phyloP scores from a whole-genome alignment of 148 eudicot species.

The Diospyros lotus region DNA sequence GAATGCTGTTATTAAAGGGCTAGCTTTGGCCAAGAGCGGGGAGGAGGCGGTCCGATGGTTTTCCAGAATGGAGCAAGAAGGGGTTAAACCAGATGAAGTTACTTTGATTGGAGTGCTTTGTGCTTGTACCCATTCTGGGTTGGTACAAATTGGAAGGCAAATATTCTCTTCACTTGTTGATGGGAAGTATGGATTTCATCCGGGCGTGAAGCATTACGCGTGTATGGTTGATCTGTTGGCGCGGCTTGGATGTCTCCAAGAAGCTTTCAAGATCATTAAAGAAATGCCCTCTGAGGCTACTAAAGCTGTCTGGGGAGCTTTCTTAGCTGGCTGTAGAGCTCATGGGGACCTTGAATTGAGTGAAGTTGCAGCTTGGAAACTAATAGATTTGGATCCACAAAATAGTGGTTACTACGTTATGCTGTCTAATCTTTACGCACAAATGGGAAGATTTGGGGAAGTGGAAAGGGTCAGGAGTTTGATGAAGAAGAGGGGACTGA shows the following conservation, averaged over 20 bases:
- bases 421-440: conserved; percentile 39
- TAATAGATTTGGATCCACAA: conserved; percentile 34
- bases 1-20: conserved; percentile 38
- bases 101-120: conserved; percentile 37
- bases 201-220: conserved; percentile 37
- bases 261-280: conserved; percentile 29
- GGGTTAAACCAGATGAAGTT: conserved; percentile 33
- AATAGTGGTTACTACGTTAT: conserved; percentile 34
- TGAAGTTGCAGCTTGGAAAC: conserved; percentile 43
- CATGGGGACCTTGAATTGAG: conserved; percentile 31
- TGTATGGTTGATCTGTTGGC: conserved; percentile 44
- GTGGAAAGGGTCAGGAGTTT: conserved; percentile 24
- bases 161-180: conserved; percentile 26
- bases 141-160: conserved; percentile 25
- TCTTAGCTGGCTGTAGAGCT: conserved; percentile 33
- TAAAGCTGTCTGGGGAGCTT: conserved; percentile 37
- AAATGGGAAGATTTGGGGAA: conserved; percentile 34
- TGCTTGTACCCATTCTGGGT: conserved; percentile 47
- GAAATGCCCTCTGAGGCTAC: conserved; percentile 39
- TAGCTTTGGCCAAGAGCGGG: conserved; percentile 34
- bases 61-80: conserved; percentile 30
- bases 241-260: conserved; percentile 32
- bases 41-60: conserved; percentile 37
- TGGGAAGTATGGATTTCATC: conserved; percentile 31
- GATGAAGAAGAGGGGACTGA: conserved; percentile 47